Percentiles rank a stretch among this genome's conserved stretches.
Conservation (phyloP, 2,329 filamentous ascomycete species). For the Beauveria asiatica region DNA sequence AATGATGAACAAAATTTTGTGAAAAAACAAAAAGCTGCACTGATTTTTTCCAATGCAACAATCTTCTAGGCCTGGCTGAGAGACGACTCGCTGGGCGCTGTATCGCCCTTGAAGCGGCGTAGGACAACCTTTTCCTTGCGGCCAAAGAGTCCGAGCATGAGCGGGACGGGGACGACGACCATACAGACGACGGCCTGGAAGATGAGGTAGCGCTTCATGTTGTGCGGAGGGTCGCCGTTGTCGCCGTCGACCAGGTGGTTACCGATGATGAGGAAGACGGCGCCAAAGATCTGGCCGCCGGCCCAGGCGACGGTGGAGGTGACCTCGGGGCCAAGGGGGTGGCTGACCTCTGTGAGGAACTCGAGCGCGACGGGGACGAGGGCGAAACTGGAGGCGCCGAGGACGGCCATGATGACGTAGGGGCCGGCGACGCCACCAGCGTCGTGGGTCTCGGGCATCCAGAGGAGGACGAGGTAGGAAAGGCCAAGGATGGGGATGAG, state of each 20-base stretch:
- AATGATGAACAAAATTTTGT: not conserved
- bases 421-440: slow-evolving; percentile 60
- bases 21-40: not conserved
- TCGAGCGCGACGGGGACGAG: slow-evolving; percentile 81
- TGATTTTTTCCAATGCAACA: not conserved
- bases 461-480: slow-evolving; percentile 72
- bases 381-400: slow-evolving; percentile 73
- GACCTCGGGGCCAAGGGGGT: slow-evolving; percentile 79
- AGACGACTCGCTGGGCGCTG: slow-evolving; percentile 14
- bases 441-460: slow-evolving; percentile 54
- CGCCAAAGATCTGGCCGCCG: slow-evolving; percentile 78
- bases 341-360: slow-evolving; percentile 77
- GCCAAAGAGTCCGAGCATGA: slow-evolving; percentile 65
- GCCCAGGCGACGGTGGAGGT: slow-evolving; percentile 78
- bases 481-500: slow-evolving; percentile 65
- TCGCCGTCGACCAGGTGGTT: slow-evolving; percentile 58
- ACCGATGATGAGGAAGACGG: slow-evolving; percentile 74
- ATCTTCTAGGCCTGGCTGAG: not conserved
- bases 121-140: slow-evolving; percentile 41
- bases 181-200: slow-evolving; percentile 69
- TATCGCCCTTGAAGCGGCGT: slow-evolving; percentile 40
- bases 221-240: slow-evolving; percentile 49
- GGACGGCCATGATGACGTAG: slow-evolving; percentile 64
- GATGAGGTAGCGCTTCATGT: slow-evolving; percentile 68
- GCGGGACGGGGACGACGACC: slow-evolving; percentile 55